These are phyloP conservation scores for Obelidium mucronatum DNA, from an alignment of 192 early-diverging fungal species.

Conservation along the genomic window DNA sequence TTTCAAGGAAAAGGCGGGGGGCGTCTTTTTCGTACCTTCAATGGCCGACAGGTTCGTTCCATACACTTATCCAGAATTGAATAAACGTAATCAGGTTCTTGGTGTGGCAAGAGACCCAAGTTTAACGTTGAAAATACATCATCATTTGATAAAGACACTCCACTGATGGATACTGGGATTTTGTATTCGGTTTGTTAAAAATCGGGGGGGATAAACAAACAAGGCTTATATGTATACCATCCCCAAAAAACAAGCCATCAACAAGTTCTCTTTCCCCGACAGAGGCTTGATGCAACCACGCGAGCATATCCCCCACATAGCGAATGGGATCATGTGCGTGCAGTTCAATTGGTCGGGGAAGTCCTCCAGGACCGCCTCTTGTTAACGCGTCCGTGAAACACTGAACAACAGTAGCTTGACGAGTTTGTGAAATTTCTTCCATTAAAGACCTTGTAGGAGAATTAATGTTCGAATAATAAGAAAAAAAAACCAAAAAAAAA, in stretches of 20 bases:
- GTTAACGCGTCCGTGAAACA: constrained; percentile 79
- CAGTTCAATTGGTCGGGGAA: constrained; percentile 89
- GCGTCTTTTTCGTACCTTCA: constrained; percentile 61
- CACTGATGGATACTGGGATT: not conserved
- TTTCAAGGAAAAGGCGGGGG: not conserved
- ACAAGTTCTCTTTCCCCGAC: constrained; percentile 90
- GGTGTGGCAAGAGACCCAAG: constrained; percentile 3
- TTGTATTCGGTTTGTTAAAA: too few relatives aligned
- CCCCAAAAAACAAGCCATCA: constrained; percentile 67
- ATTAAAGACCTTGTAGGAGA: constrained; percentile 73
- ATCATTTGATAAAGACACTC: not conserved
- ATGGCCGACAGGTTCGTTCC: constrained; percentile 75
- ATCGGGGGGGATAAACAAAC: not conserved
- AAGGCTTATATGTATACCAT: not conserved
- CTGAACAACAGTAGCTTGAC: constrained; percentile 68
- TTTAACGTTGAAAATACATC: constrained; percentile 24
- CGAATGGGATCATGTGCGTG: constrained; percentile 91
- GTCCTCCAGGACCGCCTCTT: constrained; percentile 76
- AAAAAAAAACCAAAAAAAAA: too few relatives aligned
- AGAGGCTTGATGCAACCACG: constrained; percentile 94
- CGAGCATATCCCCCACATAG: constrained; percentile 96
- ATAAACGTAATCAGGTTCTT: constrained; percentile 8
- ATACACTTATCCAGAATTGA: constrained; percentile 70
- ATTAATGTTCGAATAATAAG: too few relatives aligned
- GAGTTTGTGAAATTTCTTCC: constrained; percentile 76